Conservation (phyloP, 1,139 yeast species). For the Blastobotrys persicus region DNA sequence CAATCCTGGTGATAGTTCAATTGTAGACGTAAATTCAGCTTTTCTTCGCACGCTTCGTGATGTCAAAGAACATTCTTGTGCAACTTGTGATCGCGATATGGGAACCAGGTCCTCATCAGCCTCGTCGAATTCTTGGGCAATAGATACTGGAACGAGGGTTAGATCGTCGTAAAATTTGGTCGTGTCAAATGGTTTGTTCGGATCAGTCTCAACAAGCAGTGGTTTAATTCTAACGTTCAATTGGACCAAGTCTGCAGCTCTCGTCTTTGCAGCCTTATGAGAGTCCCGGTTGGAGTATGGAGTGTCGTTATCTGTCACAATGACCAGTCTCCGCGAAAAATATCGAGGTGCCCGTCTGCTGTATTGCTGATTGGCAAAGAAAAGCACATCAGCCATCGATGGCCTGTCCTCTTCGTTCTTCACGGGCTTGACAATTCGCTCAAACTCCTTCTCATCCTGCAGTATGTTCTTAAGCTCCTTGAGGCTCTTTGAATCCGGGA, state of each 20-base stretch:
- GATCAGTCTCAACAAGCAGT: slow-evolving; percentile 50
- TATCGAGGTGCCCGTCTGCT: slow-evolving; percentile 23
- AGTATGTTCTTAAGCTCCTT: slow-evolving; percentile 28
- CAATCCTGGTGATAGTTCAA: slow-evolving; percentile 50
- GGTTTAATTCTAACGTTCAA: slow-evolving; percentile 55
- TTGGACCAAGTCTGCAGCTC: slow-evolving; percentile 50
- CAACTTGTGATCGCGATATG: slow-evolving; percentile 2
- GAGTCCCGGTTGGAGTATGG: slow-evolving; percentile 45
- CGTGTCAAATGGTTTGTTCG: slow-evolving; percentile 47
- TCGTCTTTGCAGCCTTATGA: slow-evolving; percentile 50
- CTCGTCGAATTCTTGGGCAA: slow-evolving; percentile 11
- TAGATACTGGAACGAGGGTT: slow-evolving; percentile 13
- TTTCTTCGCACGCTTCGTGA: background rate
- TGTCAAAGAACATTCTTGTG: slow-evolving; percentile 5
- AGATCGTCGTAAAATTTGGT: slow-evolving; percentile 54
- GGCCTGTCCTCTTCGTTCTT: background rate
- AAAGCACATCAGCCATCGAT: slow-evolving; percentile 30
- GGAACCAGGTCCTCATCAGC: slow-evolving; percentile 13
- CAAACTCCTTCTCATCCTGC: slow-evolving; percentile 24
- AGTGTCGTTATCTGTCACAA: slow-evolving; percentile 59
- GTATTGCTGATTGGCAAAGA: slow-evolving; percentile 32
- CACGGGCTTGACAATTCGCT: background rate
- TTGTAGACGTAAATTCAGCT: slow-evolving; percentile 58
- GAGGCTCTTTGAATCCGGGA: slow-evolving; percentile 33
- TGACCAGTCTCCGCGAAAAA: slow-evolving; percentile 41